These are phyloP conservation scores for Brassica carinata DNA, from an alignment of 345 rosid genomes.

Conservation along the genomic window DNA sequence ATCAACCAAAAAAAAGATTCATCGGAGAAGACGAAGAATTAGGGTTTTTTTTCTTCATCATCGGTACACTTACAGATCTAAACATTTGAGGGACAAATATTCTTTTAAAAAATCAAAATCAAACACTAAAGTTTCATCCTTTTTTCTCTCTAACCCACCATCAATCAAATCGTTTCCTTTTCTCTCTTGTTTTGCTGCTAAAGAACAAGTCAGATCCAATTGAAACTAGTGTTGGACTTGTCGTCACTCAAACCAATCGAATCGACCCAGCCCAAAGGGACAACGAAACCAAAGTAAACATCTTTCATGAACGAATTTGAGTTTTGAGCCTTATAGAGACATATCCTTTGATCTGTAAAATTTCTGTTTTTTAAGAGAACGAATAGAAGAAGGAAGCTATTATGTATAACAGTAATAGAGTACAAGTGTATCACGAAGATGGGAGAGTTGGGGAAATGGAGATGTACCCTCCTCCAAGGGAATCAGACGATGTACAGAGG, in stretches of 20 bases:
- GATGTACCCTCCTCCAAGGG: conserved; percentile 64
- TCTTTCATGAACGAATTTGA: conserved; percentile 31
- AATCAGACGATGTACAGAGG: conserved; percentile 37
- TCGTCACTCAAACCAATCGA: not conserved
- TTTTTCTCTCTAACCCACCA: not conserved
- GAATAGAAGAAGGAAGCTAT: conserved; percentile 11
- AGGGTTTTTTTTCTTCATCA: conserved; percentile 13
- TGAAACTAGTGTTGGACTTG: conserved; percentile 36
- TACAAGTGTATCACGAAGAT: conserved; percentile 66
- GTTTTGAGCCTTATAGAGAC: conserved; percentile 33
- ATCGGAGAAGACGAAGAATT: conserved; percentile 34
- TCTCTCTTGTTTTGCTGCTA: conserved; percentile 15
- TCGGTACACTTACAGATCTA: conserved; percentile 37
- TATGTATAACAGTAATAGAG: conserved; percentile 71
- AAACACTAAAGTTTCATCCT: conserved; percentile 32
- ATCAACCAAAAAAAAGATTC: conserved; percentile 4
- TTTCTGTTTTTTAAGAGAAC: conserved; percentile 6
- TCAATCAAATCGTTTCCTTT: conserved; percentile 4
- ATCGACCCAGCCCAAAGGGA: not conserved
- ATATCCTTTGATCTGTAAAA: conserved; percentile 27
- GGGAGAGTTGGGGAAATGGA: conserved; percentile 81
- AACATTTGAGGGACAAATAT: conserved; percentile 21
- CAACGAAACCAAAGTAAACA: conserved; percentile 15
- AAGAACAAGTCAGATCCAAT: conserved; percentile 46
- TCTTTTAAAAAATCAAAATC: not conserved